phyloP scores from a whole-genome alignment of 352 stramenopile species.

The Plasmopara halstedii region DNA sequence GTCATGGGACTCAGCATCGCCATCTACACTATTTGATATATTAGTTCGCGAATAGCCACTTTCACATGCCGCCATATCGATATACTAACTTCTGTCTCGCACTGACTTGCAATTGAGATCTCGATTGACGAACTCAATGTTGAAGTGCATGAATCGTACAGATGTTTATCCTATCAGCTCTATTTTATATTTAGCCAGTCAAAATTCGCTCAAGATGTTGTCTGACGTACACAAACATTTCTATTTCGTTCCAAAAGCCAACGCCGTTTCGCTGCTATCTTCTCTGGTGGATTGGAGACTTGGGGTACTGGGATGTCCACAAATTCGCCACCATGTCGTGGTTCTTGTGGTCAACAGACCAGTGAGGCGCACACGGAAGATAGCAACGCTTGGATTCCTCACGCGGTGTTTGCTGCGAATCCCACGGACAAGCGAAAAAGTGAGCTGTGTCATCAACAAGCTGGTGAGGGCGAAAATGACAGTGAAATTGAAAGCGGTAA shows the following conservation, averaged over 20 bases:
- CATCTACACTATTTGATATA: background rate
- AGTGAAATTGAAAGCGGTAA: constrained; percentile 3
- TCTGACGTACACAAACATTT: background rate
- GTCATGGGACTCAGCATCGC: background rate
- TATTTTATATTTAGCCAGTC: too few relatives aligned
- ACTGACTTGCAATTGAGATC: constrained; percentile 4
- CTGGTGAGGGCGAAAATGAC: constrained; percentile 17
- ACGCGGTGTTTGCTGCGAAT: constrained; percentile 50
- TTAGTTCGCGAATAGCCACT: background rate
- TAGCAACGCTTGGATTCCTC: constrained; percentile 23
- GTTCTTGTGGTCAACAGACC: constrained; percentile 30
- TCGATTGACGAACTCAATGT: constrained; percentile 7
- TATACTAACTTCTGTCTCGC: background rate
- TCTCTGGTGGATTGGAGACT: constrained; percentile 2
- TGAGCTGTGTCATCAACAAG: constrained; percentile 18
- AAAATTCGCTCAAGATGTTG: too few relatives aligned
- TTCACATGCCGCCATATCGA: background rate
- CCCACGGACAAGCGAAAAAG: constrained; percentile 26
- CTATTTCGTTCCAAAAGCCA: constrained; percentile 6
- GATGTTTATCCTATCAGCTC: too few relatives aligned
- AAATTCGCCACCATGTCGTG: constrained; percentile 10
- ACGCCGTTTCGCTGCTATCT: constrained; percentile 10
- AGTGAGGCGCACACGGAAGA: constrained; percentile 15
- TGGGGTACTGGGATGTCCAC: background rate
- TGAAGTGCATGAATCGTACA: constrained; percentile 3